These are phyloP conservation scores for Parmelia sp. DNA, from an alignment of 495 filamentous ascomycete species.

Conservation along the genomic window DNA sequence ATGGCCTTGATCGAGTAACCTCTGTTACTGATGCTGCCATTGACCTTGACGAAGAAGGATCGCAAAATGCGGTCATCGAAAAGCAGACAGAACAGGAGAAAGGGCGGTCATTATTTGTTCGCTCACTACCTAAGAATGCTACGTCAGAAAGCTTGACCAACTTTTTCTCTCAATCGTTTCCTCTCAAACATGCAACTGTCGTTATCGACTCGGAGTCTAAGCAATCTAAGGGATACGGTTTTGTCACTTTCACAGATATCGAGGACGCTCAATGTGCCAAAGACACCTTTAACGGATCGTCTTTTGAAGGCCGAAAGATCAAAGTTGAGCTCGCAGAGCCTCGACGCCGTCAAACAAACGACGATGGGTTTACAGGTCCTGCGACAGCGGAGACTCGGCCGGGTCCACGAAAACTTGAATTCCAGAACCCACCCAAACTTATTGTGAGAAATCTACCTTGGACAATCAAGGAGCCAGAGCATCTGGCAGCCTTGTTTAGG, in stretches of 20 bases:
- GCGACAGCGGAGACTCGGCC: conserved; percentile 50
- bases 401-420: conserved; percentile 49
- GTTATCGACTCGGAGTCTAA: conserved; percentile 78
- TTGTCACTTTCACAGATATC: conserved; percentile 90
- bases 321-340: conserved; percentile 82
- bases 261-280: conserved; percentile 79
- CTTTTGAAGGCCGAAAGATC: conserved; percentile 72
- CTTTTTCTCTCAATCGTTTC: conserved; percentile 87
- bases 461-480: conserved; percentile 81
- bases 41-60: conserved; percentile 6
- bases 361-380: conserved; percentile 35
- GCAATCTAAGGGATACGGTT: conserved; percentile 83
- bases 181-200: conserved; percentile 87
- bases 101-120: conserved; percentile 77
- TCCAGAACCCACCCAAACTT: conserved; percentile 64
- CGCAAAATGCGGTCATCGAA: background rate
- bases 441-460: conserved; percentile 95
- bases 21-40: conserved; percentile 17
- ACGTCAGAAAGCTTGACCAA: conserved; percentile 80
- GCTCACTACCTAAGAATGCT: conserved; percentile 66
- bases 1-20: conserved; percentile 27
- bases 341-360: conserved; percentile 53
- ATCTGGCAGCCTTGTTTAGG: conserved; percentile 68
- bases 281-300: conserved; percentile 66
- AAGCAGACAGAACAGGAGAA: conserved; percentile 32